phyloP scores from a whole-genome alignment of 176 grass and related monocot genomes.

The Microstegium vimineum region DNA sequence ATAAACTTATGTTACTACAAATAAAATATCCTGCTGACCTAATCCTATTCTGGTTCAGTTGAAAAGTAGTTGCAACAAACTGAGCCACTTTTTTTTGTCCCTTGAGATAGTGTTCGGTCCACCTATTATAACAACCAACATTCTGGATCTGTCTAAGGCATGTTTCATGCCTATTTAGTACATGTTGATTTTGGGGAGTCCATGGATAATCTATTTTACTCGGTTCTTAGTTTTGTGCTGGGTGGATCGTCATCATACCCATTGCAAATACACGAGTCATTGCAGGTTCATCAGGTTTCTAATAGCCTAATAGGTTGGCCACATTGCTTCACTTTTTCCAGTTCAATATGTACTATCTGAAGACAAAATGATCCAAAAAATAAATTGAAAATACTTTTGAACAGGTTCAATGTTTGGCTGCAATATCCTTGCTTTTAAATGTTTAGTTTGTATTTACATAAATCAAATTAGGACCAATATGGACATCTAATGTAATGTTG shows the following conservation, averaged over 20 bases:
- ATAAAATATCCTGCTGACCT: not conserved
- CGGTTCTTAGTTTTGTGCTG: not conserved
- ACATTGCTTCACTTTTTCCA: not conserved
- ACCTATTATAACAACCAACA: not conserved
- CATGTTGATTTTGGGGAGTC: not conserved
- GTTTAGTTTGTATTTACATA: not conserved
- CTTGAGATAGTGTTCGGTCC: not conserved
- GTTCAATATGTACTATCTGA: too few relatives aligned
- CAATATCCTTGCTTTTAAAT: not conserved
- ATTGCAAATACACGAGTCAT: not conserved
- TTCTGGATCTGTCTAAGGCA: not conserved
- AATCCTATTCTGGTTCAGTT: slow-evolving; percentile 24
- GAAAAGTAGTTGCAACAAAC: slow-evolving; percentile 21
- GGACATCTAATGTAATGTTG: slow-evolving; percentile 8
- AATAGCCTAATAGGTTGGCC: not conserved
- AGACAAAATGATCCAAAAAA: not conserved
- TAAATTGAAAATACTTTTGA: not conserved
- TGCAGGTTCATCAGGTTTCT: not conserved
- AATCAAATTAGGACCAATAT: not conserved
- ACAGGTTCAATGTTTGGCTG: not conserved
- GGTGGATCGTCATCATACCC: not conserved
- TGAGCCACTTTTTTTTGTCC: not conserved
- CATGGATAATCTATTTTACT: not conserved
- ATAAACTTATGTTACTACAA: not conserved
- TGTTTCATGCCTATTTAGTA: not conserved